Evolutionary conservation across 345 rosid species (phyloP), one percentile per base, ranked within the genome.

Genomic region (Physaria fendleri): DNA sequence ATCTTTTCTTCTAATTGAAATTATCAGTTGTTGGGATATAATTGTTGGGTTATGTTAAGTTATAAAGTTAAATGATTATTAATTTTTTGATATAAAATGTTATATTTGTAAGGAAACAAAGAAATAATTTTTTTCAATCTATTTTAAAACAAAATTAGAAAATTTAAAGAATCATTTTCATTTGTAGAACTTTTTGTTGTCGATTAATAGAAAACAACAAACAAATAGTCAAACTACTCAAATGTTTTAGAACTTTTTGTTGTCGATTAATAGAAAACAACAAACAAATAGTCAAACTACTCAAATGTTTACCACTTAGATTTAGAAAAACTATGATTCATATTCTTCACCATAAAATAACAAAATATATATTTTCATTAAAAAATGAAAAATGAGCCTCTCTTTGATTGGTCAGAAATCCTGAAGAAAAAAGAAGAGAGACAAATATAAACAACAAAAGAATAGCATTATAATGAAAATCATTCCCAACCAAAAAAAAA

Each of bases 401-500:
- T 37, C 17, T 20, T 20, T 21, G 5, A 16, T 5, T 5, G 6
- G 15, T 43, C 29, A 8, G 5, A 22, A 44, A 44, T 44, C 49
- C 2, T 11, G 14, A 13, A 7, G 47, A 20, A 18, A 42, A 28
- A 27, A 28, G 0, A 37, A 23, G 3, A 39, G 22, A 56, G 43
- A 33, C 16, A 5, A 38, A 65, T 27, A 25, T 10, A 46, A 66
- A 47, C 20, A 38, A 47, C n/a, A 35, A 12, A 28, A 15, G 41
- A 10, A 59, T 32, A 50, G 59, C 47, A 35, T 68, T 33, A 24
- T 42, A 60, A 44, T 28, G 66, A 60, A 68, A 52, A 68, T 60
- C 32, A 52, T 66, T 68, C 42, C 55, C 62, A 43, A 60, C 62
- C 35, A 68, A 68, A 68, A 8, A 48, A 44, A 68, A 68, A 68